These are phyloP conservation scores for Yamadazyma endophytica DNA, from an alignment of 805 yeast genomes.

Conservation along the genomic window DNA sequence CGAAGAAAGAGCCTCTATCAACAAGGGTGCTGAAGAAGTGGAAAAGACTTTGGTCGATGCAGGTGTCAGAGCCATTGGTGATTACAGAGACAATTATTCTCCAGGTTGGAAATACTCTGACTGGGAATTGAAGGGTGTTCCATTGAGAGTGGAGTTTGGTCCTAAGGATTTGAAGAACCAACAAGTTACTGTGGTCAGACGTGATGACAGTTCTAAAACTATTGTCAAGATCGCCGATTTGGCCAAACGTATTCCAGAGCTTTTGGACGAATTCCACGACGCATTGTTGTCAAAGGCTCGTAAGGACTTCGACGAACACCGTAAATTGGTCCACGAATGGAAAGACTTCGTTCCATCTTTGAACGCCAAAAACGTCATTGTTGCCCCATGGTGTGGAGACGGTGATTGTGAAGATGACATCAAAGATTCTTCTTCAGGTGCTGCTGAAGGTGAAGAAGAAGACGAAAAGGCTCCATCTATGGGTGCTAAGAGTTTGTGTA, in stretches of 20 bases:
- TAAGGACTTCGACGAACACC: slow-evolving; percentile 76
- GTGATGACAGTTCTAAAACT: slow-evolving; percentile 80
- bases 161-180: slow-evolving; percentile 86
- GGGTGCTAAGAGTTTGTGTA: slow-evolving; percentile 99
- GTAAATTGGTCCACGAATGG: slow-evolving; percentile 79
- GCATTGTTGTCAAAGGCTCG: slow-evolving; percentile 77
- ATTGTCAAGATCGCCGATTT: slow-evolving; percentile 56
- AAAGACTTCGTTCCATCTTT: slow-evolving; percentile 89
- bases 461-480: slow-evolving; percentile 97
- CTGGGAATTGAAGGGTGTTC: slow-evolving; percentile 94
- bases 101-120: slow-evolving; percentile 99
- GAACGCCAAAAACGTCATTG: slow-evolving; percentile 83
- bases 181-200: slow-evolving; percentile 85
- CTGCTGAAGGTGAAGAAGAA: slow-evolving; percentile 76
- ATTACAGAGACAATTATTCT: slow-evolving; percentile 89
- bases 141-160: slow-evolving; percentile 91
- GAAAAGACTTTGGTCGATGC: slow-evolving; percentile 56
- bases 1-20: slow-evolving; percentile 68
- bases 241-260: slow-evolving; percentile 62
- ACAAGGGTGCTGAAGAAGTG: slow-evolving; percentile 64
- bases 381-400: slow-evolving; percentile 97
- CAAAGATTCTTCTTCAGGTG: slow-evolving; percentile 82
- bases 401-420: slow-evolving; percentile 95
- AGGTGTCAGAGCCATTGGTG: slow-evolving; percentile 76
- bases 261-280: slow-evolving; percentile 77